phyloP scores from a whole-genome alignment of 345 rosid genomes.

The Gynandropsis gynandra region DNA sequence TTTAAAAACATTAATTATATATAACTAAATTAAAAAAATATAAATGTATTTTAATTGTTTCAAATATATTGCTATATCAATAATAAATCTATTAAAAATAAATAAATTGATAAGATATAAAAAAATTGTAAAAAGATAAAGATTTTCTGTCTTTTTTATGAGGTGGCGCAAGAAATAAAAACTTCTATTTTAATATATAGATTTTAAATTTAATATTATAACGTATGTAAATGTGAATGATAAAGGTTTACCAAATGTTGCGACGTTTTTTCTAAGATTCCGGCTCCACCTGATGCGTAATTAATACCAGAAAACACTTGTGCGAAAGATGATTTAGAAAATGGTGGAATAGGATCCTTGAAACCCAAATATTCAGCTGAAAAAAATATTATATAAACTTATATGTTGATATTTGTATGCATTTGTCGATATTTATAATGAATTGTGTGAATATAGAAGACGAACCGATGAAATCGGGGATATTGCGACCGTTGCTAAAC shows the following conservation, averaged over 20 bases:
- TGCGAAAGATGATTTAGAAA: neutral
- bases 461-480: constrained; percentile 48
- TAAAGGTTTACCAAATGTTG: constrained; percentile 38
- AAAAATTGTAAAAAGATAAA: too few relatives aligned
- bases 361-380: constrained; percentile 38
- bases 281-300: constrained; percentile 51
- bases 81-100: too few relatives aligned
- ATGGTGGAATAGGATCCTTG: constrained; percentile 25
- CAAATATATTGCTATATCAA: too few relatives aligned
- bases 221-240: constrained; percentile 28
- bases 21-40: neutral
- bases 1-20: neutral
- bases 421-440: neutral
- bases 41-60: neutral
- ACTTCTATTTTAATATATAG: too few relatives aligned
- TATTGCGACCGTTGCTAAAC: constrained; percentile 48
- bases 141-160: too few relatives aligned
- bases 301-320: constrained; percentile 30
- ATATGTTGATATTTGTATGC: too few relatives aligned
- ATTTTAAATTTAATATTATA: too few relatives aligned
- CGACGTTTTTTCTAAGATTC: too few relatives aligned
- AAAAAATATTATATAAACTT: neutral
- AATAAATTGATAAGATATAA: too few relatives aligned
- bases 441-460: neutral
- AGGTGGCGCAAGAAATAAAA: too few relatives aligned